Evolutionary conservation across 768 basidiomycete species (phyloP).

Genomic region (Vararia minispora): DNA sequence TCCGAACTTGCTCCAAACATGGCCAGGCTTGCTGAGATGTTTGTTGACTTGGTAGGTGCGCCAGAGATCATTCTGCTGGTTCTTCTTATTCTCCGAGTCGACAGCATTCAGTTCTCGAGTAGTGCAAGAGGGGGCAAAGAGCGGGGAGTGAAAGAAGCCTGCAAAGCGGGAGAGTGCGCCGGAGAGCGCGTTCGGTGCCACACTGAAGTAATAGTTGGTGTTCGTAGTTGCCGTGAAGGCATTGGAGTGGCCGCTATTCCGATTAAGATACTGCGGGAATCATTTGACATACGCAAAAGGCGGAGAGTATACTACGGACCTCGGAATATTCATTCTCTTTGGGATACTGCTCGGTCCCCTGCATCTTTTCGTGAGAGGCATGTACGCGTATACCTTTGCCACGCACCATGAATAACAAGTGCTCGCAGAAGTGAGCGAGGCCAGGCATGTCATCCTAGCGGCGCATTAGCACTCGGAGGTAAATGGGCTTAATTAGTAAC

Average conservation of each 20-base stretch:
- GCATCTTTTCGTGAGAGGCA: background rate
- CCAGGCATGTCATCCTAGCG: slow-evolving; percentile 78
- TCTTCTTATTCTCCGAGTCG: slow-evolving; percentile 96
- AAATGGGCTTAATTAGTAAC: slow-evolving; percentile 18
- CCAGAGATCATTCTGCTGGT: slow-evolving; percentile 83
- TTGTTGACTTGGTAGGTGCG: slow-evolving; percentile 95
- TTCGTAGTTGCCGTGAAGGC: slow-evolving; percentile 88
- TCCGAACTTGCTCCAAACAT: slow-evolving; percentile 88
- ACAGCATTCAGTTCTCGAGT: slow-evolving; percentile 90
- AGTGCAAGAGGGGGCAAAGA: slow-evolving; percentile 80
- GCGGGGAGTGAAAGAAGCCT: slow-evolving; percentile 86
- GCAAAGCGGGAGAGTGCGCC: slow-evolving; percentile 71
- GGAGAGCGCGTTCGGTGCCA: slow-evolving; percentile 48
- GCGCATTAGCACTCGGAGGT: background rate
- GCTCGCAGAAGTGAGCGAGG: slow-evolving; percentile 92
- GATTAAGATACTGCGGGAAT: slow-evolving; percentile 50
- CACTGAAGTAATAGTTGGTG: slow-evolving; percentile 81
- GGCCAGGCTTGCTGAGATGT: slow-evolving; percentile 64
- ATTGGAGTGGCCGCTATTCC: slow-evolving; percentile 81
- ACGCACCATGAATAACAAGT: slow-evolving; percentile 88
- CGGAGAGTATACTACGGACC: slow-evolving; percentile 26
- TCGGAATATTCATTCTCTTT: slow-evolving; percentile 92
- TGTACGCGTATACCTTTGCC: background rate
- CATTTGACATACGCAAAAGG: slow-evolving; percentile 7
- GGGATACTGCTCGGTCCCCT: slow-evolving; percentile 81